Evolutionary conservation across 1,284 basidiomycete genomes (phyloP), one percentile per base, ranked within the genome.

Genomic region (Boletus semigastroideus): DNA sequence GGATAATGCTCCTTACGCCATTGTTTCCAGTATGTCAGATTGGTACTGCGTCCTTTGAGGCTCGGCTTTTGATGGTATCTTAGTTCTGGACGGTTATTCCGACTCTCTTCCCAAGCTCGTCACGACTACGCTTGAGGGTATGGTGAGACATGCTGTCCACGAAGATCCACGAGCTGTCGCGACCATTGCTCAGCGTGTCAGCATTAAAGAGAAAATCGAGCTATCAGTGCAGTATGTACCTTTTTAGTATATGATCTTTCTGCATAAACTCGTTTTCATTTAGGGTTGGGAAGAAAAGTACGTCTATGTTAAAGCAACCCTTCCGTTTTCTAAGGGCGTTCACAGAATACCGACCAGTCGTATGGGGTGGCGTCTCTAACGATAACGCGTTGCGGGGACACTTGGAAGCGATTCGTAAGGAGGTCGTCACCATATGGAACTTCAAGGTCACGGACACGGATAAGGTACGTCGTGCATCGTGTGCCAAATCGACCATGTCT

Each of bases 341-440:
- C 8, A 9, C 22, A 70, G 70, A 53, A 42, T 69, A 70, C 33
- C 72, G 67, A 66, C 47, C 19, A 16, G 59, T 42, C 69, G n/a
- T 37, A 11, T 25, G 53, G 20, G 59, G 70, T n/a, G 38, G 53
- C 3, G 40, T 62, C 20, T 62, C 69, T 50, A 31, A 38, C 2
- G 57, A 53, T 5, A 51, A 39, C 19, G 59, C 59, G 3, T 55
- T 46, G 36, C 42, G 33, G n/a, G 46, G 51, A 16, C 63, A 66
- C 37, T 40, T 72, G 41, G 14, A 55, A 12, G 50, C 58, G 4
- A 54, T 70, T 19, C 66, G 57, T 25, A 27, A 46, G 5, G 70
- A 71, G 13, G 59, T 69, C 16, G 45, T 63, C n/a, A 36, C 48
- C 4, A 53, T 65, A 12, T 70, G 69, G 68, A 67, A 70, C 39